Percentiles rank a stretch among this genome's conserved stretches.
Evolutionary conservation across 805 yeast genomes (phyloP).

Genomic region (Saccharomycopsis malanga): DNA sequence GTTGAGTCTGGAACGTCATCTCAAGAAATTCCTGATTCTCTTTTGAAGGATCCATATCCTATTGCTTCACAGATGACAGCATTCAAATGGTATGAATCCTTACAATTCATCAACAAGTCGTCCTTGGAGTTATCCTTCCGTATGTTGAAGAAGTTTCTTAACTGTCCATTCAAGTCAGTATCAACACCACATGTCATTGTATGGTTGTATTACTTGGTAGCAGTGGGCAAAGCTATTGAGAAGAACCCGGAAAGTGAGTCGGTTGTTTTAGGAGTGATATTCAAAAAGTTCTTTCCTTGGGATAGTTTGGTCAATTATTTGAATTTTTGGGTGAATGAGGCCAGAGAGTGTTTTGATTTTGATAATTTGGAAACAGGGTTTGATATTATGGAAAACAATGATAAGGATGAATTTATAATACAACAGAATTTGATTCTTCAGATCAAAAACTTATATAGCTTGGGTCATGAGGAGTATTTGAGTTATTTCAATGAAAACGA

Average conservation of each 20-base stretch:
- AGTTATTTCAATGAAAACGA: slow-evolving; percentile 51
- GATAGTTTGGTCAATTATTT: slow-evolving; percentile 54
- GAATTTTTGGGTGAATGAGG: slow-evolving; percentile 34
- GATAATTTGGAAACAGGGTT: slow-evolving; percentile 20
- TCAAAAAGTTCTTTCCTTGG: slow-evolving; percentile 63
- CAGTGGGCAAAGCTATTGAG: slow-evolving; percentile 51
- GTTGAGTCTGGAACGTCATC: neutral
- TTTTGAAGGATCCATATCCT: slow-evolving; percentile 20
- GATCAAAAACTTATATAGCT: slow-evolving; percentile 25
- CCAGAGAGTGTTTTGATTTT: slow-evolving; percentile 22
- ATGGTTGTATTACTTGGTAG: slow-evolving; percentile 65
- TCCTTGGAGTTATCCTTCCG: slow-evolving; percentile 63
- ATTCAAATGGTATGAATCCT: slow-evolving; percentile 50
- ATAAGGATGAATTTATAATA: slow-evolving; percentile 17
- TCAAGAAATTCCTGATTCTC: slow-evolving; percentile 10
- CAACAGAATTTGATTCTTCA: slow-evolving; percentile 19
- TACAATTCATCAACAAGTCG: slow-evolving; percentile 52
- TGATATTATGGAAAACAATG: slow-evolving; percentile 11
- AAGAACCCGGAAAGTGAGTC: slow-evolving; percentile 39
- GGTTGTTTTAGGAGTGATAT: slow-evolving; percentile 40
- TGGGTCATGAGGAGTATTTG: slow-evolving; percentile 35
- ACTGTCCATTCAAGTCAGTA: slow-evolving; percentile 59
- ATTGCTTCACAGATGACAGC: slow-evolving; percentile 28
- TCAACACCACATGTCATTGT: slow-evolving; percentile 69
- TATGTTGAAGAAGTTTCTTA: slow-evolving; percentile 56